These are phyloP conservation scores for Diaporthe ilicicola DNA, from an alignment of 2,329 filamentous ascomycete genomes.

Conservation along the genomic window DNA sequence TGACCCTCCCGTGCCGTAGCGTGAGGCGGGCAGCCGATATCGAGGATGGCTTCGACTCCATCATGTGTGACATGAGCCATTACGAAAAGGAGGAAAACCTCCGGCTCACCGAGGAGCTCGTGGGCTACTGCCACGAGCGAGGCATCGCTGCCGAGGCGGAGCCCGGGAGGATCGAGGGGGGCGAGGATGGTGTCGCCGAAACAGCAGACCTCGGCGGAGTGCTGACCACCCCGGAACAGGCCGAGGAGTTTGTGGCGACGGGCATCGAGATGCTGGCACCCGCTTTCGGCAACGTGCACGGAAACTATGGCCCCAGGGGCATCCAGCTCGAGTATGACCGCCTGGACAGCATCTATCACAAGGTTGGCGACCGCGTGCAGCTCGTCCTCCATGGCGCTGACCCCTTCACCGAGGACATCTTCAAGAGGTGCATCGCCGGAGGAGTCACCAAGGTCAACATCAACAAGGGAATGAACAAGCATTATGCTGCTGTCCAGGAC, in stretches of 20 bases:
- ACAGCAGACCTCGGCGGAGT: slow-evolving; percentile 54
- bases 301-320: slow-evolving; percentile 73
- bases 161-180: slow-evolving; percentile 63
- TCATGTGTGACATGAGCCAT: slow-evolving; percentile 79
- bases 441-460: slow-evolving; percentile 61
- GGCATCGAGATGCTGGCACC: slow-evolving; percentile 80
- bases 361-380: slow-evolving; percentile 54
- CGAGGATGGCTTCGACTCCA: slow-evolving; percentile 69
- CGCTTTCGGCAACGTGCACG: slow-evolving; percentile 80
- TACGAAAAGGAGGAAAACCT: slow-evolving; percentile 75
- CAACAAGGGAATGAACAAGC: slow-evolving; percentile 61
- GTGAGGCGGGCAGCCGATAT: slow-evolving; percentile 66
- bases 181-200: slow-evolving; percentile 79
- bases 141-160: slow-evolving; percentile 76
- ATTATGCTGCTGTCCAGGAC: slow-evolving; percentile 53
- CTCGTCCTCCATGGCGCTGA: slow-evolving; percentile 59
- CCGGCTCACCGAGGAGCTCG: slow-evolving; percentile 66
- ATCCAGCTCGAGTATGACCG: slow-evolving; percentile 68
- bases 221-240: slow-evolving; percentile 74
- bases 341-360: slow-evolving; percentile 52
- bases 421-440: slow-evolving; percentile 52
- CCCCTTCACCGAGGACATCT: slow-evolving; percentile 55
- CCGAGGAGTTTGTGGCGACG: slow-evolving; percentile 73
- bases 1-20: not conserved
- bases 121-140: slow-evolving; percentile 68